phyloP scores from a whole-genome alignment of 768 basidiomycete genomes.

The Leccinum disarticulatum region DNA sequence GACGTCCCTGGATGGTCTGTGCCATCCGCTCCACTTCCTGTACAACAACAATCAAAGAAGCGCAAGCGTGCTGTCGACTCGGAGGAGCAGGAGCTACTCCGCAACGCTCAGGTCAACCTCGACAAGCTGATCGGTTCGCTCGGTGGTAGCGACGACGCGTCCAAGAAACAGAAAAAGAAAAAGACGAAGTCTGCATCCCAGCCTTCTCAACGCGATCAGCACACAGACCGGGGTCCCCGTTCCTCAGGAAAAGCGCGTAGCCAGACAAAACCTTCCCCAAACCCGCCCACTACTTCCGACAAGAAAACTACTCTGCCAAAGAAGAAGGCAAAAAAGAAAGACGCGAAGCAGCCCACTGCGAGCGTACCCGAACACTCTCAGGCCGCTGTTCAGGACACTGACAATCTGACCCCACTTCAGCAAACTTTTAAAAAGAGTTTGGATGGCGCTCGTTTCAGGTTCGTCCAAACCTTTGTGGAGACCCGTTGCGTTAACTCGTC shows the following conservation, averaged over 20 bases:
- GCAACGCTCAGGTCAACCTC: constrained; percentile 48
- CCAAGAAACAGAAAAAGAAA: constrained; percentile 21
- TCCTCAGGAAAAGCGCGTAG: constrained; percentile 3
- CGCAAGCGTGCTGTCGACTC: constrained; percentile 52
- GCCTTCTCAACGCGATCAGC: constrained; percentile 11
- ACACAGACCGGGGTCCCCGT: background rate
- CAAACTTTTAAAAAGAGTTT: constrained; percentile 74
- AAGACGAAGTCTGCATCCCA: constrained; percentile 9
- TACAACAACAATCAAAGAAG: constrained; percentile 35
- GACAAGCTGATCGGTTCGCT: constrained; percentile 61
- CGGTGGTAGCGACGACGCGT: constrained; percentile 26
- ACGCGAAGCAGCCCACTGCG: constrained; percentile 18
- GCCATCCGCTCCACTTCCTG: constrained; percentile 40
- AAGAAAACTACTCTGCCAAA: constrained; percentile 5
- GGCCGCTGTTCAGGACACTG: constrained; percentile 9
- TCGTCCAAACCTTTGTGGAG: background rate
- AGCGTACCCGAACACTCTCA: constrained; percentile 17
- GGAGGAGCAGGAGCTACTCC: constrained; percentile 38
- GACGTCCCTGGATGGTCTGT: constrained; percentile 72
- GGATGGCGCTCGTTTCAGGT: constrained; percentile 89
- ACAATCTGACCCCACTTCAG: constrained; percentile 69
- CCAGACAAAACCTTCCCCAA: constrained; percentile 6
- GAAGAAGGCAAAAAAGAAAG: constrained; percentile 22
- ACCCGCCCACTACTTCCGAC: constrained; percentile 12
- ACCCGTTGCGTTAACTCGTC: constrained; percentile 9